Conservation (phyloP, 805 yeast species). For the Zygoascus tannicola region DNA sequence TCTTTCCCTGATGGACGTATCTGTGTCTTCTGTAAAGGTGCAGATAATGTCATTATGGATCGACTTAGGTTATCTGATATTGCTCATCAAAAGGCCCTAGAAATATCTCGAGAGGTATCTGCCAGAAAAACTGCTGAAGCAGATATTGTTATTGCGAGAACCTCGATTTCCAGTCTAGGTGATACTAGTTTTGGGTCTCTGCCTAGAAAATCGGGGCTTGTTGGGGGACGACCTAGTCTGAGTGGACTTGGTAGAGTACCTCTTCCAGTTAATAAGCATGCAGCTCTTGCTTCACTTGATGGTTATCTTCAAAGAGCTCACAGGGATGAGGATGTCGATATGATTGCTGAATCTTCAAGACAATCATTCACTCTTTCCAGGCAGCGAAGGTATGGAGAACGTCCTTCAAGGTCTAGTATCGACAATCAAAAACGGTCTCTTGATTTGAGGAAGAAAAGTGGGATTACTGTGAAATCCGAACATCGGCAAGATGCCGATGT, state of each 20-base stretch:
- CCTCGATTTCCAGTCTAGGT: slow-evolving; percentile 40
- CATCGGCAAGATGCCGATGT: not conserved
- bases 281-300: slow-evolving; percentile 22
- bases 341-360: slow-evolving; percentile 22
- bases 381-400: slow-evolving; percentile 19
- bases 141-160: slow-evolving; percentile 44
- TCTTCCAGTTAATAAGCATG: slow-evolving; percentile 20
- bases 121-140: slow-evolving; percentile 74
- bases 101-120: slow-evolving; percentile 46
- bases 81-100: slow-evolving; percentile 57
- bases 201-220: not conserved
- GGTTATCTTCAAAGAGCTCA: slow-evolving; percentile 19
- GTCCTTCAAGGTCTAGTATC: not conserved
- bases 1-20: slow-evolving; percentile 66
- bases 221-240: slow-evolving; percentile 12
- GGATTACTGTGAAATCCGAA: not conserved
- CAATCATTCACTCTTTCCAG: slow-evolving; percentile 19
- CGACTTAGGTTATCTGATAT: slow-evolving; percentile 48
- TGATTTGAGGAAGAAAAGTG: not conserved
- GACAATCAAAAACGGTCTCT: slow-evolving; percentile 1
- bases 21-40: slow-evolving; percentile 85
- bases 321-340: slow-evolving; percentile 22
- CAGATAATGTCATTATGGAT: slow-evolving; percentile 83
- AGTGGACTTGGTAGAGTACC: slow-evolving; percentile 18
- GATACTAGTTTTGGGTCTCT: not conserved